A percentile compares a stretch with the other conserved stretches of the same genome.
These are phyloP conservation scores for Claviceps digitariae DNA, from an alignment of 2,329 filamentous ascomycete genomes.

Conservation along the genomic window DNA sequence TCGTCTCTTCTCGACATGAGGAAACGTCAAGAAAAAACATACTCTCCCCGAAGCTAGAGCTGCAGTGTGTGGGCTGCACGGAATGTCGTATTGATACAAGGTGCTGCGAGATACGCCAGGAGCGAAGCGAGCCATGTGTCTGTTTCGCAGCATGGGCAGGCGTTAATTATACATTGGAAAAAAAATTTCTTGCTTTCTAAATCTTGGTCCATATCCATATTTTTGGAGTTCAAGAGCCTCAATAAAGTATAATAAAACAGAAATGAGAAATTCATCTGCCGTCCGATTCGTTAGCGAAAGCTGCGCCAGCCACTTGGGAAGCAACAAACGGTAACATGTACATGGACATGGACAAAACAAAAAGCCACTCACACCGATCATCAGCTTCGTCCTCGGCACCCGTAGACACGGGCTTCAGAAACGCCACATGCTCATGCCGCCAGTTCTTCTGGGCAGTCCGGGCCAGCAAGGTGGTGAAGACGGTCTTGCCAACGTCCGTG, in stretches of 20 bases:
- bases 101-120: constrained; percentile 35
- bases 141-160: constrained; percentile 15
- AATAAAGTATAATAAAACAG: neutral
- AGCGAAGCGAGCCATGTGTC: constrained; percentile 50
- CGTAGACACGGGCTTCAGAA: constrained; percentile 73
- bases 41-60: constrained; percentile 36
- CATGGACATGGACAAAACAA: neutral
- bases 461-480: constrained; percentile 61
- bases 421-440: constrained; percentile 38
- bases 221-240: no score
- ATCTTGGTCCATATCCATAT: no score
- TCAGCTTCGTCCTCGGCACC: constrained; percentile 58
- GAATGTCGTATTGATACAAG: constrained; percentile 58
- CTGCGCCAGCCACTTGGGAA: neutral
- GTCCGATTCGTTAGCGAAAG: neutral
- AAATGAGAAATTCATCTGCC: neutral
- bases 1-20: neutral
- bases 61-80: constrained; percentile 67
- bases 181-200: neutral
- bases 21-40: constrained; percentile 3
- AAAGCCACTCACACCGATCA: constrained; percentile 39
- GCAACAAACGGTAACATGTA: neutral
- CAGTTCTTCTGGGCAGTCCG: constrained; percentile 40
- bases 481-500: constrained; percentile 74
- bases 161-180: neutral